Base-by-base conservation (phyloP, 116 monocot species). In the Iris pallida region DNA sequence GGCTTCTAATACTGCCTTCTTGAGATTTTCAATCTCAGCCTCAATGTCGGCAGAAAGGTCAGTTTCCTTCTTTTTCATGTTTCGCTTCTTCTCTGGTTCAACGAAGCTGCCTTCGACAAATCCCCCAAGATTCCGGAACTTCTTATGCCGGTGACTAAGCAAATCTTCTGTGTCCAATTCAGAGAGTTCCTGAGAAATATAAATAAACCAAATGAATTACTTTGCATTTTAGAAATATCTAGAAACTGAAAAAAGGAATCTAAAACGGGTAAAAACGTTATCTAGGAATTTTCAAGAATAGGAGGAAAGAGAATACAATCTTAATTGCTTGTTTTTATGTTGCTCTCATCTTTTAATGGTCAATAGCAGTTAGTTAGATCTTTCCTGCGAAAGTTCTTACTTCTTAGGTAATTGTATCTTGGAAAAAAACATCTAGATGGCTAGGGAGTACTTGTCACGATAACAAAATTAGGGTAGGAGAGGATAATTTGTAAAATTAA, bases 41-140 rank as follows among this genome's bases (percentile, higher is more conserved):
- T 91, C 82, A 12, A 87, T 80, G 59, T 82, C 75, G 61, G 80
- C 75, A 55, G 82, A 57, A 59, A 82, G 43, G 20, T 70, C 71
- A 41, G 66, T 52, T 70, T 86, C 93, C 60, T 87, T 81, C 76
- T 80, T 82, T 72, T 89, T 86, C 87, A 93, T 87, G 80, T 82
- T 84, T 8, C 76, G 73, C 61, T 76, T 89, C 53, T 65, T 82
- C 69, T 82, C 80, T 49, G 84, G 85, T 19, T 86, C 87, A 7
- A 90, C 76, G 2, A 20, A 16, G 6, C 20, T 57, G 14, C 78
- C 77, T 82, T 86, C 87, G 46, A 72, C 6, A 57, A 89, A 90
- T 15, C 75, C 78, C 17, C 93, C 90, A 16, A 93, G 48, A 19
- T 65, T 4, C 5, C 93, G 82, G 82, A 80, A 87, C 68, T 85